These are phyloP conservation scores for Floccularia luteovirens DNA, from an alignment of 768 basidiomycete species.

Conservation along the genomic window DNA sequence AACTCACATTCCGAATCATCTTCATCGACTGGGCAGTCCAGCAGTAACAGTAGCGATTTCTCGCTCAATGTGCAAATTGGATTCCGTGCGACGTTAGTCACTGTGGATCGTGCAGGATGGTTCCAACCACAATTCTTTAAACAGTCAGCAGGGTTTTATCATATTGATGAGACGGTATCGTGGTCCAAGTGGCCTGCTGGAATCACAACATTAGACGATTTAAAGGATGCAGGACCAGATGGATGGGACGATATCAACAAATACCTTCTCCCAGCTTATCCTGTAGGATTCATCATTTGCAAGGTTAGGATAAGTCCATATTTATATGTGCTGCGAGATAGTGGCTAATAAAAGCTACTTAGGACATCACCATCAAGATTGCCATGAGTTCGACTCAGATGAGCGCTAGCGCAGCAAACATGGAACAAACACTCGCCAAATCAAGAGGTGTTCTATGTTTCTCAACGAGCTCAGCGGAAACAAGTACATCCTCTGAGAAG, in stretches of 20 bases:
- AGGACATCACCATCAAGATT: conserved; percentile 11
- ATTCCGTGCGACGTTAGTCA: not conserved
- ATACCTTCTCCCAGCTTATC: conserved; percentile 7
- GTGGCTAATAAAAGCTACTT: not conserved
- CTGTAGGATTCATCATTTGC: conserved; percentile 9
- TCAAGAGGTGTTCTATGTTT: conserved; percentile 7
- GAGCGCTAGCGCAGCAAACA: not conserved
- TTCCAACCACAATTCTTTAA: not conserved
- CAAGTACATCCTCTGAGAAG: conserved; percentile 3
- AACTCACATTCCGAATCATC: not conserved
- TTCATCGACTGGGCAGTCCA: not conserved
- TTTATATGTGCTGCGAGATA: not conserved
- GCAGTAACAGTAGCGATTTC: not conserved
- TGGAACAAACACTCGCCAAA: conserved; percentile 5
- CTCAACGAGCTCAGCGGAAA: conserved; percentile 7
- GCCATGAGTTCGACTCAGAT: conserved; percentile 3
- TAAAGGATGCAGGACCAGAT: not conserved
- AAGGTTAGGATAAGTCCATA: conserved; percentile 4
- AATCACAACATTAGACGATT: conserved; percentile 5
- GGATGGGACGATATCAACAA: conserved; percentile 6
- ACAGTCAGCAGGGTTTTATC: not conserved
- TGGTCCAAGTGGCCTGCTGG: conserved; percentile 9
- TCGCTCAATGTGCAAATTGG: not conserved
- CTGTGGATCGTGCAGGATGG: not conserved
- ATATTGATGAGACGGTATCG: conserved; percentile 1